Percentiles rank a stretch among this genome's conserved stretches.
Conservation (phyloP, 2,329 filamentous ascomycete genomes). For the Hymenoscyphus repandus region DNA sequence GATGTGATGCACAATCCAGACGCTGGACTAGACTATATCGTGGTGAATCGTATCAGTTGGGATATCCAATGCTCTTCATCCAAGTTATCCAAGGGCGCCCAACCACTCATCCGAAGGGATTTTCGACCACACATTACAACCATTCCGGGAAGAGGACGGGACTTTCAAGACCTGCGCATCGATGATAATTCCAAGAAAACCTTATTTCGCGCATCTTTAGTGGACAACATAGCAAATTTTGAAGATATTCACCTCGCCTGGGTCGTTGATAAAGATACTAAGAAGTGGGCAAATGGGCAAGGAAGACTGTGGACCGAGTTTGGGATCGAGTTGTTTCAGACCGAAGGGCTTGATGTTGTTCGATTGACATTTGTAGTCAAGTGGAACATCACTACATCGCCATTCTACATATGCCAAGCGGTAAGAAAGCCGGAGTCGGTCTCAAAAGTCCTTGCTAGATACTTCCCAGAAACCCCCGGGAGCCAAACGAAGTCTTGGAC, state of each 20-base stretch:
- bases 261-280: conserved; percentile 17
- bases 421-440: conserved; percentile 16
- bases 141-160: not conserved
- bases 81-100: conserved; percentile 14
- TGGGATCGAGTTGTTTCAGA: conserved; percentile 17
- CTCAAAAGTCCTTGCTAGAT: conserved; percentile 24
- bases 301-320: conserved; percentile 29
- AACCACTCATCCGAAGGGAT: conserved; percentile 16
- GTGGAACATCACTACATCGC: conserved; percentile 28
- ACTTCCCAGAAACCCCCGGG: conserved; percentile 25
- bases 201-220: conserved; percentile 17
- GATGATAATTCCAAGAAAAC: conserved; percentile 13
- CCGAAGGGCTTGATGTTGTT: conserved; percentile 19
- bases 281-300: conserved; percentile 19
- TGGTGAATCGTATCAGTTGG: conserved; percentile 23
- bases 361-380: conserved; percentile 25
- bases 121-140: conserved; percentile 16
- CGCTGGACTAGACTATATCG: conserved; percentile 18
- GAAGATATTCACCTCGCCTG: conserved; percentile 25
- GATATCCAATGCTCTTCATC: conserved; percentile 19
- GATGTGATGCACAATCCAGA: not conserved
- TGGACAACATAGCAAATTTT: conserved; percentile 7
- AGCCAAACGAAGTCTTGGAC: conserved; percentile 33
- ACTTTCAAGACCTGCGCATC: conserved; percentile 18
- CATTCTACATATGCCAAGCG: conserved; percentile 13